Percentiles rank a stretch among this genome's conserved stretches.
Conservation (phyloP, 331 rosid genomes). For the Phaseolus coccineus region DNA sequence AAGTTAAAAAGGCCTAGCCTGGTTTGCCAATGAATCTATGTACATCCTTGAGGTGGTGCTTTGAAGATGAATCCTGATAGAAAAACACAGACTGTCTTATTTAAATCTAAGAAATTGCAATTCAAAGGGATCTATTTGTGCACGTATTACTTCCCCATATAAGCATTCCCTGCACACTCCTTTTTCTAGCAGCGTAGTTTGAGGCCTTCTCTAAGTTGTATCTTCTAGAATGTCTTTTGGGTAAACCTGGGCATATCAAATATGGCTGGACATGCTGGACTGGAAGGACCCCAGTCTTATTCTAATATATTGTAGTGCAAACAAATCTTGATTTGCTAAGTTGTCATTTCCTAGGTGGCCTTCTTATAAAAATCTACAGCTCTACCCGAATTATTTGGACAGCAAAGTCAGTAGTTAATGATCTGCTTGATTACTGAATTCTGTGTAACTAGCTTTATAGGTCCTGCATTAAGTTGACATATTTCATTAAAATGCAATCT, state of each 20-base stretch:
- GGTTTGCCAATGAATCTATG: slow-evolving; percentile 9
- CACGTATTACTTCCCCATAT: not conserved
- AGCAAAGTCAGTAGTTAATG: slow-evolving; percentile 11
- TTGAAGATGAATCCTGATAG: slow-evolving; percentile 7
- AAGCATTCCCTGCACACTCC: not conserved
- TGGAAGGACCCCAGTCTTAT: not conserved
- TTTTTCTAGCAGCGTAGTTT: not conserved
- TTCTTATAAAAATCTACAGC: slow-evolving; percentile 15
- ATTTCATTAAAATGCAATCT: slow-evolving; percentile 16
- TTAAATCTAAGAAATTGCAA: not conserved
- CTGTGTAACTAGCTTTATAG: slow-evolving; percentile 3
- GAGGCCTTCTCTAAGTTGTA: not conserved
- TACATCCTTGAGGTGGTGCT: slow-evolving; percentile 3
- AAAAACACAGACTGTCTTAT: not conserved
- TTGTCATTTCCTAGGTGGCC: slow-evolving; percentile 1
- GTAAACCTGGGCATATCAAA: not conserved
- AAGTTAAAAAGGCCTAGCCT: slow-evolving; percentile 27
- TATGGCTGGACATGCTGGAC: not conserved
- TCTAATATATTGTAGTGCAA: not conserved
- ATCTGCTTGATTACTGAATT: slow-evolving; percentile 22
- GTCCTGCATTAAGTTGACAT: not conserved
- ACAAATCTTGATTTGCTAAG: slow-evolving; percentile 1
- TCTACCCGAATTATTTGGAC: not conserved
- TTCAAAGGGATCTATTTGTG: not conserved
- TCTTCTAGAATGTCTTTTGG: not conserved